These are phyloP conservation scores for Trifolium dubium DNA, from an alignment of 306 rosid genomes.

Conservation along the genomic window DNA sequence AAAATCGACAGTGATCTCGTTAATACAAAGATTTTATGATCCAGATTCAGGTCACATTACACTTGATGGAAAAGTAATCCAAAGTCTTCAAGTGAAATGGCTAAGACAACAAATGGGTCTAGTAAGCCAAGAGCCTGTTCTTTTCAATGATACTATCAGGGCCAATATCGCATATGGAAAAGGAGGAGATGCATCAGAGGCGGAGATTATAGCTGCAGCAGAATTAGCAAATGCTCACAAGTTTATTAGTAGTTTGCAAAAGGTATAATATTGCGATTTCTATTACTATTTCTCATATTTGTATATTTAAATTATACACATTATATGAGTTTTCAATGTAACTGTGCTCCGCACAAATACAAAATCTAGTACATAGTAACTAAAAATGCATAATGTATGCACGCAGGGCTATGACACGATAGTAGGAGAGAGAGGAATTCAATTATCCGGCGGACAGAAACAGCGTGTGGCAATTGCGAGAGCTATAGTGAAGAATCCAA, in stretches of 20 bases:
- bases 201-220: slow-evolving; percentile 69
- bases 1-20: slow-evolving; percentile 63
- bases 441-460: slow-evolving; percentile 70
- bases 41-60: slow-evolving; percentile 69
- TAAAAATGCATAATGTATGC: slow-evolving; percentile 30
- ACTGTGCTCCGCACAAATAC: neutral
- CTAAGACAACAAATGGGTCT: slow-evolving; percentile 72
- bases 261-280: slow-evolving; percentile 46
- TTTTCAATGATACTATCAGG: slow-evolving; percentile 64
- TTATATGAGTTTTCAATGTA: neutral
- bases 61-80: slow-evolving; percentile 60
- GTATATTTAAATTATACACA: neutral
- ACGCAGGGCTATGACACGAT: slow-evolving; percentile 70
- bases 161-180: slow-evolving; percentile 74
- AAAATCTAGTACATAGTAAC: neutral
- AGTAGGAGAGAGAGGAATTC: slow-evolving; percentile 67
- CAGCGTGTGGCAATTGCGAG: slow-evolving; percentile 75
- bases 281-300: neutral
- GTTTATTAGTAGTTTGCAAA: slow-evolving; percentile 67
- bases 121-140: slow-evolving; percentile 70
- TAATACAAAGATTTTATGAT: slow-evolving; percentile 70
- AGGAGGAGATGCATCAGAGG: slow-evolving; percentile 62
- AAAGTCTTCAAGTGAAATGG: slow-evolving; percentile 60
- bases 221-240: slow-evolving; percentile 68
- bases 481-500: slow-evolving; percentile 67